Conservation (phyloP, 164 flowering plant genomes). For the Dillenia suffruticosa region DNA sequence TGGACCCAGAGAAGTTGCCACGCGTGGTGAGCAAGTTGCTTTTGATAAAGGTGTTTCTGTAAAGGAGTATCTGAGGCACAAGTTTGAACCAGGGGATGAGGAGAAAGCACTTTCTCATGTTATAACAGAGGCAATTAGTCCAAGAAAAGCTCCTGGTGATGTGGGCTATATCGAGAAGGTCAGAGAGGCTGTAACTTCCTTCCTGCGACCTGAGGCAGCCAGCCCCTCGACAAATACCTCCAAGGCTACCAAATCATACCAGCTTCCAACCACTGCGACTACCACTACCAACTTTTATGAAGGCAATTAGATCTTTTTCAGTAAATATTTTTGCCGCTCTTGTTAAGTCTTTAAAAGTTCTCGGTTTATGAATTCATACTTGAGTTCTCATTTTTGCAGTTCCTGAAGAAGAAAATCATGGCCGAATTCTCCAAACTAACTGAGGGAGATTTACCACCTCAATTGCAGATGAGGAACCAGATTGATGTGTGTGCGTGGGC, state of each 20-base stretch:
- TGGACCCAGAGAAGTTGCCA: neutral
- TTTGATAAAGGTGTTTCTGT: conserved; percentile 69
- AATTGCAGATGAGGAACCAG: neutral
- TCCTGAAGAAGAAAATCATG: conserved; percentile 39
- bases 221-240: conserved; percentile 20
- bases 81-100: conserved; percentile 75
- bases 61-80: conserved; percentile 61
- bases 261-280: neutral
- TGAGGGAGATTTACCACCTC: conserved; percentile 9
- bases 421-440: conserved; percentile 57
- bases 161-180: conserved; percentile 54
- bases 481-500: too few relatives aligned
- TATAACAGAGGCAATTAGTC: conserved; percentile 64
- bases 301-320: conserved; percentile 18
- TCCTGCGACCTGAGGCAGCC: conserved; percentile 27
- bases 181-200: conserved; percentile 50
- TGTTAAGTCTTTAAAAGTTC: neutral
- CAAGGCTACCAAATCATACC: conserved; percentile 22
- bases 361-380: neutral
- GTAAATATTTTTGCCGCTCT: neutral
- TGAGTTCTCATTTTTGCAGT: conserved; percentile 17
- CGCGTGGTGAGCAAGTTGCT: conserved; percentile 9
- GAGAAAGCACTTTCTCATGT: conserved; percentile 75
- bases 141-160: conserved; percentile 30
- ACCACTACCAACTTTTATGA: conserved; percentile 29